Base-by-base conservation (phyloP, 1,139 yeast species). In the Pichia inconspicua region DNA sequence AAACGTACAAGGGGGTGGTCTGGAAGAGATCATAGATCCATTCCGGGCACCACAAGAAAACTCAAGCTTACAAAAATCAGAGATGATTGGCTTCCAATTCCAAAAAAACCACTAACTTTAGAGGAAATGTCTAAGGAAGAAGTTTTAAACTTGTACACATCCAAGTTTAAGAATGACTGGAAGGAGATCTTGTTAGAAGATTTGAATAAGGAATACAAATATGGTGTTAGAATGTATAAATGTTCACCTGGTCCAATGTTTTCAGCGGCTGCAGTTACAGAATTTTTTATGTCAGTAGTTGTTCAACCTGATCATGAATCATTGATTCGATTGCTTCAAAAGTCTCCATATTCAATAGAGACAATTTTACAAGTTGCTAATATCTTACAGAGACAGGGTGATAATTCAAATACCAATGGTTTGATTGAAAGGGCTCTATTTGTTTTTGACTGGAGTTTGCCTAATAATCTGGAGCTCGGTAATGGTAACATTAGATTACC, bases 71-170 rank as follows among this genome's bases (percentile, higher is more conserved):
- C 95, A 0, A 80, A 82, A 58, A 79, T 88, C 40, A 77, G 84
- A 61, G 90, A 85, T 54, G 94, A 85, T 61, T 87, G 92, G 85
- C 65, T 86, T 17, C 95, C 95, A 0, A 78, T 88, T 0, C 68
- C 77, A 19, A 73, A 75, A 49, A 82, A 82, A 51, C 84, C 85
- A 7, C 62, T 86, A 43, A 62, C 66, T 3, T 80, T 86, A 88
- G 81, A 77, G 34, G 81, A 80, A 56, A 55, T 82, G 17, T 60
- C 61, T 0, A 55, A 56, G 0, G 66, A 64, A 1, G 79, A 79
- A 14, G 51, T 75, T 2, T 59, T 72, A 7, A 70, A 72, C 8
- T 72, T 69, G 53, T 62, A 67, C 40, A 68, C 66, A 32, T 69
- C 67, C 41, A 73, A 74, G 19, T 54, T 41, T 57, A 75, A 78